Conservation (phyloP, 2,329 filamentous ascomycete genomes). For the Cladosporium oxysporum region DNA sequence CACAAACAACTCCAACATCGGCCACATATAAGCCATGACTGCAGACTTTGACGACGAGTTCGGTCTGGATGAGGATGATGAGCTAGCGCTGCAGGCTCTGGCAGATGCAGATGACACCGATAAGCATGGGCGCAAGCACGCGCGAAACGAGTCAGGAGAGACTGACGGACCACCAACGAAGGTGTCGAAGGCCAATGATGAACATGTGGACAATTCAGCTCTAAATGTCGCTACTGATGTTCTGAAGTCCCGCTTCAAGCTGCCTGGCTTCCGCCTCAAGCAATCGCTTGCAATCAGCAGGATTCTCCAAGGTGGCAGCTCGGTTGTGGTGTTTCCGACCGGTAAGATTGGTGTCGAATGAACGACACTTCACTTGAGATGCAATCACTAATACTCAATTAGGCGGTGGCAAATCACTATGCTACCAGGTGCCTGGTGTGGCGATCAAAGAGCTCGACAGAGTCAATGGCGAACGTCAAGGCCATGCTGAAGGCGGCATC, state of each 20-base stretch:
- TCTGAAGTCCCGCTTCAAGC: constrained; percentile 44
- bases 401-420: constrained; percentile 46
- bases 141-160: not conserved
- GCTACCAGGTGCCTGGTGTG: constrained; percentile 49
- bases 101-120: not conserved
- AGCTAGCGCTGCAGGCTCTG: constrained; percentile 26
- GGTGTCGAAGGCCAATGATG: not conserved
- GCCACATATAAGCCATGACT: not conserved
- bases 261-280: constrained; percentile 47
- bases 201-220: not conserved
- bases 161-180: not conserved
- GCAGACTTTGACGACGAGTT: constrained; percentile 29
- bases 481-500: constrained; percentile 47
- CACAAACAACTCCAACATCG: not conserved
- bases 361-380: not conserved
- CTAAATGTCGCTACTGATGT: constrained; percentile 36
- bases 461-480: constrained; percentile 32
- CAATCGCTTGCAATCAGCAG: constrained; percentile 49
- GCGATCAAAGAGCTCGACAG: constrained; percentile 45
- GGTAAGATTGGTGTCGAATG: constrained; percentile 14
- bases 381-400: not conserved
- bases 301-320: constrained; percentile 47
- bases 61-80: constrained; percentile 29
- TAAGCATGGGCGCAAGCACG: not conserved
- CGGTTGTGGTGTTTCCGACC: constrained; percentile 47